Evolutionary conservation across 371 early-diverging fungal genomes (phyloP), one percentile per base, ranked within the genome.

Genomic region (Blastocladiella emersonii): DNA sequence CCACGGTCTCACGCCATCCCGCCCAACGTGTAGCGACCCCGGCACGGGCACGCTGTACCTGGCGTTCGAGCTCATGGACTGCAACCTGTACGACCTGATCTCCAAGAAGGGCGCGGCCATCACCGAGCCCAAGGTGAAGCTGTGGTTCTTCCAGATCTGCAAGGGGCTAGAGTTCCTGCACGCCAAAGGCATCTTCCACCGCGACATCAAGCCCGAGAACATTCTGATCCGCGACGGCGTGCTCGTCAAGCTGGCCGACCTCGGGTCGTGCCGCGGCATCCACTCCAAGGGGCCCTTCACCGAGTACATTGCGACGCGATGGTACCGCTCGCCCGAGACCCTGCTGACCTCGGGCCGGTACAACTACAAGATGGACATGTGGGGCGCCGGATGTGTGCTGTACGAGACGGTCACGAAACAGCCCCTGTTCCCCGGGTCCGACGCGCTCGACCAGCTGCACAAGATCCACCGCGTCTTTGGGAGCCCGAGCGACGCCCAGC

Each of bases 141-240:
- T 67, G 51, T 82, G 78, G 69, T 70, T 80, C 63, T 76, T 63
- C 34, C 80, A 87, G 64, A 75, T 85, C 34, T 76, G 80, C 48
- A 73, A 70, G 51, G 85, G 77, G 17, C 69, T 87, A 19, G 81
- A 80, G 48, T 79, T 81, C 61, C 74, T 79, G 53, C 85, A 87
- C 62, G 67, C 76, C 68, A 32, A 62, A 63, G 85, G 85, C 8
- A 85, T 83, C 34, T 80, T 86, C 65, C 87, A 86, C 67, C 70
- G 87, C 43, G 87, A 86, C 65, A 78, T 86, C 62, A 85, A 85
- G 66, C 85, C 85, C 57, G 84, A 83, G 67, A 82, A 84, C 67
- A 82, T 84, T 34, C 71, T 87, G 5, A 71, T 82, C 57, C 72
- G 74, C 63, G 76, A 74, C 63, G 68, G 68, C 56, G 67, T 64